These are phyloP conservation scores for Ceratocystis cubensis DNA, from an alignment of 2,329 filamentous ascomycete genomes.

Conservation along the genomic window DNA sequence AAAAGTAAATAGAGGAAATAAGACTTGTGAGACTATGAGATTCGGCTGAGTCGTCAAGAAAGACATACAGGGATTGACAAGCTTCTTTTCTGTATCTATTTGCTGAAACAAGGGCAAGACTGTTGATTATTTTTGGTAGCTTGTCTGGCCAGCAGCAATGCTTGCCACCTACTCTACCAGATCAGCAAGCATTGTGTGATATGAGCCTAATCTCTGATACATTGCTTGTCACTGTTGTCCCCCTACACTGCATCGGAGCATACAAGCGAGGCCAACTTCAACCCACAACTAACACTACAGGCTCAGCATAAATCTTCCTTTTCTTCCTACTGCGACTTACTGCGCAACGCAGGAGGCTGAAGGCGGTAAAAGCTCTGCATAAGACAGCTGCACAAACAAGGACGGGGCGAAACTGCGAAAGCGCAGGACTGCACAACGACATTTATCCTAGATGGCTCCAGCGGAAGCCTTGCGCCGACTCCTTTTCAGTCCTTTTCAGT, in stretches of 20 bases:
- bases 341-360: constrained; percentile 5
- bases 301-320: constrained; percentile 3
- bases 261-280: not conserved
- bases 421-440: not conserved
- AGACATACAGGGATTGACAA: no score
- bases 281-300: not conserved
- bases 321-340: not conserved
- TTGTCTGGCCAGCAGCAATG: not conserved
- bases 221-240: not conserved
- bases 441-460: not conserved
- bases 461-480: not conserved
- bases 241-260: not conserved
- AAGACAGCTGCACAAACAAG: constrained; percentile 3
- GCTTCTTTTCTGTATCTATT: no score
- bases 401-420: not conserved
- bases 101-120: not conserved
- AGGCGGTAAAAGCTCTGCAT: constrained; percentile 11
- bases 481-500: not conserved
- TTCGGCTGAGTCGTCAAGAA: not conserved
- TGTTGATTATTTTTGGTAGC: not conserved
- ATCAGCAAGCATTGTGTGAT: not conserved
- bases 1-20: constrained; percentile 4
- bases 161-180: not conserved
- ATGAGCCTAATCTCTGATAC: not conserved
- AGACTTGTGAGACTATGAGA: not conserved